Percentiles rank a stretch among this genome's conserved stretches.
These are phyloP conservation scores for Themeda triandra DNA, from an alignment of 176 grass and related monocot genomes.

Conservation along the genomic window DNA sequence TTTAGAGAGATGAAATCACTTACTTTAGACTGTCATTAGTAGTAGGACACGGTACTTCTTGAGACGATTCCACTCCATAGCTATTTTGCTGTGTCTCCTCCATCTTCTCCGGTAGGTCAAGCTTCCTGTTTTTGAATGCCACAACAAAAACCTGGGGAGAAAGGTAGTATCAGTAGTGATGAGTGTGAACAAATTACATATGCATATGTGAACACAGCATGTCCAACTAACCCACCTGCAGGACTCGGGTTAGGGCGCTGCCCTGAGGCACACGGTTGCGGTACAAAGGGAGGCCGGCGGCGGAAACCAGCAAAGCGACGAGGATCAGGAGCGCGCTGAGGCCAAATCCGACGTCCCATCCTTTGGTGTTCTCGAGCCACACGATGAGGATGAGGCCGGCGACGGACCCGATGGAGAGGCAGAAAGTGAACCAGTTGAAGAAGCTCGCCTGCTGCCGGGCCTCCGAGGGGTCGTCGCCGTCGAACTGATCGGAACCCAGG, in stretches of 20 bases:
- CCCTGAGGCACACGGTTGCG: conserved; percentile 40
- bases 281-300: conserved; percentile 39
- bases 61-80: too few species aligned
- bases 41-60: too few species aligned
- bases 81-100: background rate
- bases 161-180: too few species aligned
- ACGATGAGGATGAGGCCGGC: conserved; percentile 49
- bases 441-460: conserved; percentile 39
- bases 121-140: conserved; percentile 57
- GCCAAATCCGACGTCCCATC: conserved; percentile 52
- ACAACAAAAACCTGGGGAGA: conserved; percentile 57
- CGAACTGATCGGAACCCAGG: conserved; percentile 59
- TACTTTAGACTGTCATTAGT: too few species aligned
- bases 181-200: too few species aligned
- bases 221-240: too few species aligned
- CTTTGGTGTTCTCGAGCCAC: conserved; percentile 49
- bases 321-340: conserved; percentile 27
- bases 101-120: conserved; percentile 28
- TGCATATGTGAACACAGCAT: too few species aligned
- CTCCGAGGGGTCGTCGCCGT: conserved; percentile 29
- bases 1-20: too few species aligned
- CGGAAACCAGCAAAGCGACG: conserved; percentile 30
- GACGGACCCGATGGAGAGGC: conserved; percentile 42
- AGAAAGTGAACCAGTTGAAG: conserved; percentile 54
- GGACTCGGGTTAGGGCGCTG: conserved; percentile 41